These are phyloP conservation scores for Ascosphaera acerosa DNA, from an alignment of 2,329 filamentous ascomycete genomes.

Conservation along the genomic window DNA sequence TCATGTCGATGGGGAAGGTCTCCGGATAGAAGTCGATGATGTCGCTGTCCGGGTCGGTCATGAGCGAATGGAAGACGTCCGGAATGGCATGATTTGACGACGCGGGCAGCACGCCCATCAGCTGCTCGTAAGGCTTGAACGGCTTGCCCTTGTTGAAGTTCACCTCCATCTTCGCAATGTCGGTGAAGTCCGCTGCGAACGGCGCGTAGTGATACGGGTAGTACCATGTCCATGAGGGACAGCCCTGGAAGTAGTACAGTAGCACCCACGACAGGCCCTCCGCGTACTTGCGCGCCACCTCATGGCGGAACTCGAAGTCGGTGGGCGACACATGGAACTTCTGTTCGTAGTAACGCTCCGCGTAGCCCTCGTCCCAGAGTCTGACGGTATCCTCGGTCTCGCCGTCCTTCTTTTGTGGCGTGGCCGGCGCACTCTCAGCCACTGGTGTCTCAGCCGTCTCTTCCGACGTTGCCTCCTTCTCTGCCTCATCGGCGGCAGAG, in stretches of 20 bases:
- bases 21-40: conserved; percentile 97
- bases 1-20: conserved; percentile 78
- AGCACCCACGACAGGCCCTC: conserved; percentile 91
- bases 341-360: conserved; percentile 87
- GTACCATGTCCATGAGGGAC: conserved; percentile 97
- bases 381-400: conserved; percentile 55
- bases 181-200: conserved; percentile 83
- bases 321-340: conserved; percentile 71
- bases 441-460: conserved; percentile 15
- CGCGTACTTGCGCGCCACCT: conserved; percentile 75
- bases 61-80: conserved; percentile 64
- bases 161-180: conserved; percentile 53
- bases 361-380: conserved; percentile 88
- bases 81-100: conserved; percentile 82
- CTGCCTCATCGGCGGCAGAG: conserved; percentile 30
- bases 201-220: conserved; percentile 97
- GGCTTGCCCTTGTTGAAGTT: conserved; percentile 62
- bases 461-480: conserved; percentile 32
- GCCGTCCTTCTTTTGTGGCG: conserved; percentile 26
- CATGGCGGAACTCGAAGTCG: conserved; percentile 64
- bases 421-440: conserved; percentile 16
- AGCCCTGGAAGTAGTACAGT: conserved; percentile 93
- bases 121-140: conserved; percentile 81
- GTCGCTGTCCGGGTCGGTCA: conserved; percentile 65
- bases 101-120: conserved; percentile 93